A percentile compares a stretch with the other conserved stretches of the same genome.
phyloP scores from a whole-genome alignment of 306 rosid species.

The Quercus wislizeni region DNA sequence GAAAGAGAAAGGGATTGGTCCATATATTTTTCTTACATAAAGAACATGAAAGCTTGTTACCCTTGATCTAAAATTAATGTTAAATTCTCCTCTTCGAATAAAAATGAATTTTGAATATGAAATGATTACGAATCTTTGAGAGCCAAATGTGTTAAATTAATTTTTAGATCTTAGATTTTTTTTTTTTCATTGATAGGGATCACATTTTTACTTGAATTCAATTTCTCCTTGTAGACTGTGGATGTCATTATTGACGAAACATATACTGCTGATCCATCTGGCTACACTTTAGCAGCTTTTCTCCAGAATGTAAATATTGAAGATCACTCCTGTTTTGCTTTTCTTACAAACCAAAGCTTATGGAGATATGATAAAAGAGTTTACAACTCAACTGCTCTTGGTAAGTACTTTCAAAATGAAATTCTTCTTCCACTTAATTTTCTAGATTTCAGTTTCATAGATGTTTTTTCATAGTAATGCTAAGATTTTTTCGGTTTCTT shows the following conservation, averaged over 20 bases:
- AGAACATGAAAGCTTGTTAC: too few species aligned
- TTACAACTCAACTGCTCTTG: slow-evolving; percentile 47
- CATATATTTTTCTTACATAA: too few species aligned
- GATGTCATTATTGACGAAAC: slow-evolving; percentile 92
- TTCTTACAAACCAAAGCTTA: slow-evolving; percentile 70
- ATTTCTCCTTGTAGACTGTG: slow-evolving; percentile 61
- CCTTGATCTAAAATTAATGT: too few species aligned
- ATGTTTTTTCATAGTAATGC: too few species aligned
- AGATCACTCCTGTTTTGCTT: slow-evolving; percentile 86
- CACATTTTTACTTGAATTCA: not conserved
- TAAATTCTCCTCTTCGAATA: too few species aligned
- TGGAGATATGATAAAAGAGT: slow-evolving; percentile 86
- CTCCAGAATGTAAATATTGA: slow-evolving; percentile 62
- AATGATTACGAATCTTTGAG: too few species aligned
- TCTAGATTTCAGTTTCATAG: too few species aligned
- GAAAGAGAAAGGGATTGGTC: too few species aligned
- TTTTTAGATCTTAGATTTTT: not conserved
- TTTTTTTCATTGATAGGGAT: not conserved
- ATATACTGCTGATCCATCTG: slow-evolving; percentile 42
- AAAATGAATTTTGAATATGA: too few species aligned
- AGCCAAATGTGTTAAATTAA: not conserved
- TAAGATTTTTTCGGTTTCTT: too few species aligned
- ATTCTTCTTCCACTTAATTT: not conserved
- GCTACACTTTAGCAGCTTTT: slow-evolving; percentile 60
- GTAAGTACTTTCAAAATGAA: slow-evolving; percentile 29